Evolutionary conservation across 495 filamentous ascomycete species (phyloP).

Genomic region (Cryomyces minteri): DNA sequence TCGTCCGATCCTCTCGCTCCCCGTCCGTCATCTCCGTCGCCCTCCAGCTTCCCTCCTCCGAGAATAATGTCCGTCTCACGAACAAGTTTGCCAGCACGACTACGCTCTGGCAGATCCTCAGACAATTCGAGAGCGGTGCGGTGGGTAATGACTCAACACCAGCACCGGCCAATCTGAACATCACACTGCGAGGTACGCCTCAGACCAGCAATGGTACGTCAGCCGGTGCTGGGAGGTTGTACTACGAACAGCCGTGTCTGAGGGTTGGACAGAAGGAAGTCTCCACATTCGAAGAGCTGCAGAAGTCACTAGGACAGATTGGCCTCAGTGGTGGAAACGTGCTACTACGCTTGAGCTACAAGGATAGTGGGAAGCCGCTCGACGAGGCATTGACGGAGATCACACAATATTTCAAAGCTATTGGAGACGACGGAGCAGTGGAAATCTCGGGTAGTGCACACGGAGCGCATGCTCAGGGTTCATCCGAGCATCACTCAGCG

Average conservation of each 20-base stretch:
- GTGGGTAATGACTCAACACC: slow-evolving; percentile 27
- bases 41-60: slow-evolving; percentile 56
- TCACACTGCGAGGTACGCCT: slow-evolving; percentile 62
- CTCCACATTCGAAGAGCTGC: slow-evolving; percentile 56
- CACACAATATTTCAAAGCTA: slow-evolving; percentile 38
- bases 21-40: slow-evolving; percentile 71
- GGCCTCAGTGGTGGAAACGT: slow-evolving; percentile 71
- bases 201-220: slow-evolving; percentile 27
- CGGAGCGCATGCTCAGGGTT: slow-evolving; percentile 1
- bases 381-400: slow-evolving; percentile 78
- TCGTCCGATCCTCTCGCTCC: slow-evolving; percentile 66
- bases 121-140: slow-evolving; percentile 63
- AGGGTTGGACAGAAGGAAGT: slow-evolving; percentile 64
- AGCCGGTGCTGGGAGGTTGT: slow-evolving; percentile 51
- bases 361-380: slow-evolving; percentile 53
- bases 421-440: slow-evolving; percentile 9
- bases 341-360: slow-evolving; percentile 59
- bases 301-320: slow-evolving; percentile 72
- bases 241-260: slow-evolving; percentile 74
- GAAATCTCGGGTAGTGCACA: not conserved
- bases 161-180: slow-evolving; percentile 33
- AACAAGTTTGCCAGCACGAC: slow-evolving; percentile 75
- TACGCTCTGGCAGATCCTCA: slow-evolving; percentile 69
- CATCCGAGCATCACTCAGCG: slow-evolving; percentile 1
- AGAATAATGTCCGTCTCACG: slow-evolving; percentile 46